Evolutionary conservation across 345 rosid species (phyloP).

Genomic region (Lagerstroemia speciosa): DNA sequence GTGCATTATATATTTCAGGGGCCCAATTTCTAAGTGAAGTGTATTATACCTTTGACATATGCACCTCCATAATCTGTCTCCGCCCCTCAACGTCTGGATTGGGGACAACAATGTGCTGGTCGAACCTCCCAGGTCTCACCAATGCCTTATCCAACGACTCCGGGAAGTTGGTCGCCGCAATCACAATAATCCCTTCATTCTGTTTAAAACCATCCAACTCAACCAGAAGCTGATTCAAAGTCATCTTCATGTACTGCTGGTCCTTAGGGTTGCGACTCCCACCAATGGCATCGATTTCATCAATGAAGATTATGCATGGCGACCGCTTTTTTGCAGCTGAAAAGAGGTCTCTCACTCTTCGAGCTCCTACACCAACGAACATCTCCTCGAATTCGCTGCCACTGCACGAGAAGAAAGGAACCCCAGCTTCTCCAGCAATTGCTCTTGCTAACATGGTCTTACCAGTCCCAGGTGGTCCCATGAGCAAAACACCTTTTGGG

Average conservation of each 20-base stretch:
- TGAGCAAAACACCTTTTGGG: slow-evolving; percentile 93
- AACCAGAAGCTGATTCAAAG: slow-evolving; percentile 86
- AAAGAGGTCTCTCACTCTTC: slow-evolving; percentile 94
- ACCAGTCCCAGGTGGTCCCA: slow-evolving; percentile 98
- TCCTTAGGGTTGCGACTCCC: slow-evolving; percentile 91
- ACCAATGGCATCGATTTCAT: slow-evolving; percentile 96
- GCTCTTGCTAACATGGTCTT: slow-evolving; percentile 98
- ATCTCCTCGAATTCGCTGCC: slow-evolving; percentile 99
- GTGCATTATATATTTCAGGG: not conserved
- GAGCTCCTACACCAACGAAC: slow-evolving; percentile 99
- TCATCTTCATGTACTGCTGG: slow-evolving; percentile 96
- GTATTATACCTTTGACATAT: slow-evolving; percentile 83
- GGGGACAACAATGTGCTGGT: slow-evolving; percentile 83
- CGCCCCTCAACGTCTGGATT: slow-evolving; percentile 98
- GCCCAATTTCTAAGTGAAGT: not conserved
- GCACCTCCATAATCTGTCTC: slow-evolving; percentile 86
- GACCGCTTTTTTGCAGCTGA: slow-evolving; percentile 98
- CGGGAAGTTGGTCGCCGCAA: slow-evolving; percentile 93
- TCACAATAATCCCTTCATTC: slow-evolving; percentile 92
- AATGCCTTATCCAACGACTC: slow-evolving; percentile 91
- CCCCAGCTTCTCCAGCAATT: slow-evolving; percentile 98
- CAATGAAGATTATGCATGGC: slow-evolving; percentile 95
- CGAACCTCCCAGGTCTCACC: slow-evolving; percentile 96
- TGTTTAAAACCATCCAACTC: slow-evolving; percentile 98
- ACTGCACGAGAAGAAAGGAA: slow-evolving; percentile 97